phyloP scores from a whole-genome alignment of 2,329 filamentous ascomycete genomes.

The Fusarium sp. region DNA sequence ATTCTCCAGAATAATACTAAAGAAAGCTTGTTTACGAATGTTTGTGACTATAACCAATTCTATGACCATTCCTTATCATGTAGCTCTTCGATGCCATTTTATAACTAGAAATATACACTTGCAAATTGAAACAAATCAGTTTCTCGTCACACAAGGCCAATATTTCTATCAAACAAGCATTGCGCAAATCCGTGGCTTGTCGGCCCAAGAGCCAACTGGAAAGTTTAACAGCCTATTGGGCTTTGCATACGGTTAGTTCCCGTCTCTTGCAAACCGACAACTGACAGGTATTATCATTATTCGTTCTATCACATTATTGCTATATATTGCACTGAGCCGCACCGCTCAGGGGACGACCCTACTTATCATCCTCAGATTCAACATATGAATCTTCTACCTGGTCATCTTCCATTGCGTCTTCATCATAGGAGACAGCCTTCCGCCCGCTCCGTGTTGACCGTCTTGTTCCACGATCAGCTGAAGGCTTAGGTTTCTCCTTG shows the following conservation, averaged over 20 bases:
- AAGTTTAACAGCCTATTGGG: background rate
- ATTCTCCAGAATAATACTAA: background rate
- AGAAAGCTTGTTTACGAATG: background rate
- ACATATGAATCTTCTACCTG: constrained; percentile 25
- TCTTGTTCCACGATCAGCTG: constrained; percentile 15
- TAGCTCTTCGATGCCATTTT: too few species aligned
- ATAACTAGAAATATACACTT: background rate
- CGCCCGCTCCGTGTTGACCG: constrained; percentile 39
- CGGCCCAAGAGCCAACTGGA: background rate
- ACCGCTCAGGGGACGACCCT: background rate
- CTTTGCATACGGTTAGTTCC: background rate
- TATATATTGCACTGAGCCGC: background rate
- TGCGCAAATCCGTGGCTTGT: constrained; percentile 2
- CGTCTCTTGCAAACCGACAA: background rate
- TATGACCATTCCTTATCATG: too few species aligned
- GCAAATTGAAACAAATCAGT: background rate
- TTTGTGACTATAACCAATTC: background rate
- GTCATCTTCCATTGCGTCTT: constrained; percentile 22
- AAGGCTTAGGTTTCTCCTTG: background rate
- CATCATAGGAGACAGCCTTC: constrained; percentile 27
- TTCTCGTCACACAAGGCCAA: background rate
- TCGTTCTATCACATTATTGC: constrained; percentile 7
- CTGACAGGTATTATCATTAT: constrained; percentile 12
- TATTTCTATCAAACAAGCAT: background rate
- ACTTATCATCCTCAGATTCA: constrained; percentile 20